These are phyloP conservation scores for Ceriops zippeliana DNA, from an alignment of 345 rosid species.

Conservation along the genomic window DNA sequence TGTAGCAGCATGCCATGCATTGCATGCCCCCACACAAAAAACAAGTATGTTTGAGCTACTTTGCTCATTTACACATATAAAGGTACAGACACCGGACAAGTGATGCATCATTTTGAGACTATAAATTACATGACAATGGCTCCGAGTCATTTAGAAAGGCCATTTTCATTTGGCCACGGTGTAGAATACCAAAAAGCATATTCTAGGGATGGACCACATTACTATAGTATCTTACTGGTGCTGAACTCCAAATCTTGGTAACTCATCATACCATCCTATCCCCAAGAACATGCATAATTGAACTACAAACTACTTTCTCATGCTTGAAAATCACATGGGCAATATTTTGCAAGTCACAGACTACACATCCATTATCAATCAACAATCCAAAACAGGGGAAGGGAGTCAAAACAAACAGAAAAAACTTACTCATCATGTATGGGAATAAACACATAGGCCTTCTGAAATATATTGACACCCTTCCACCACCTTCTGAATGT, in stretches of 20 bases:
- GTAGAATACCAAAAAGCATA: not conserved
- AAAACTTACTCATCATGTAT: slow-evolving; percentile 81
- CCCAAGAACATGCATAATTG: not conserved
- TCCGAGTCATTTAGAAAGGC: too few species aligned
- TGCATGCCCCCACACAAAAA: too few species aligned
- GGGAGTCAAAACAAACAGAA: not conserved
- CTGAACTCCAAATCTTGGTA: not conserved
- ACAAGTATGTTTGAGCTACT: too few species aligned
- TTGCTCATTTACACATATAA: too few species aligned
- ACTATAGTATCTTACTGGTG: too few species aligned
- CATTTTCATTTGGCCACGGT: not conserved
- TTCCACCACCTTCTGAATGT: slow-evolving; percentile 99
- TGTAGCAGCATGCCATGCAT: too few species aligned
- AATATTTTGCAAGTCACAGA: not conserved
- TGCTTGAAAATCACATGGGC: too few species aligned
- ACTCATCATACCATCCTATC: not conserved
- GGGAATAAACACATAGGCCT: slow-evolving; percentile 83
- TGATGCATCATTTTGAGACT: too few species aligned
- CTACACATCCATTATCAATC: not conserved
- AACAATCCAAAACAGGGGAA: not conserved
- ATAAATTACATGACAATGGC: too few species aligned
- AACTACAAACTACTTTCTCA: too few species aligned
- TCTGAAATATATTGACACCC: slow-evolving; percentile 76
- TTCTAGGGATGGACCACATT: not conserved
- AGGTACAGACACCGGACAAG: too few species aligned